Evolutionary conservation across 345 rosid species (phyloP), one percentile per base, ranked within the genome.

Genomic region (Aquilaria yunnanensis): DNA sequence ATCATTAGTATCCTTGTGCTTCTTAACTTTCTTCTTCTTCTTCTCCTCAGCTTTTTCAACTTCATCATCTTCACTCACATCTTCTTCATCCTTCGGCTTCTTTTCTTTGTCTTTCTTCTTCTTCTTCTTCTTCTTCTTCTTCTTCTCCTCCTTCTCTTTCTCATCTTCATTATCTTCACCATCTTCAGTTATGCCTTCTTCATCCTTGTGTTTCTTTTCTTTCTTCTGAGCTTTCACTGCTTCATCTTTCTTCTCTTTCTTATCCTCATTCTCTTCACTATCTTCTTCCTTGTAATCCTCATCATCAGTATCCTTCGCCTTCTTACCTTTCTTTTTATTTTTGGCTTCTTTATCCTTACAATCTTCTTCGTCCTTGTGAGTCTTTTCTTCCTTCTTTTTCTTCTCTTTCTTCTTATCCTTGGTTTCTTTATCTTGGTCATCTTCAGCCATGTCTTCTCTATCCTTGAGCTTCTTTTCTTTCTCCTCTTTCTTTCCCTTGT

Each of bases 341-440:
- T 13, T 55, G 51, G 58, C 64, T 72, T 80, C 12, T 62, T 76
- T 69, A 13, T 46, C 78, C 50, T 59, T 61, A 54, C 47, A 64
- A 55, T 63, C 60, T 31, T 70, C 67, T 43, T 64, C 53, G 23
- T 62, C 67, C 57, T 63, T 49, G 11, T 46, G 43, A 5, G 5
- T 37, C 43, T 37, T 37, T 5, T 59, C 66, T 14, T 54, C 61
- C 14, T 50, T 53, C 14, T 50, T 53, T 0, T 68, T 53, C 70
- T 69, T 74, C 8, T 37, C 43, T 23, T 23, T 23, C 23, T 50
- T 53, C 0, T 68, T 53, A 66, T 69, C 72, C 8, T 37, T 9
- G 8, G 43, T 37, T 37, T 37, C 43, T 9, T 5, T 3, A 37
- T 37, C 43, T 23, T 23, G 23, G 5, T 37, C 43, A 37, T 37